Evolutionary conservation across 2,329 filamentous ascomycete genomes (phyloP), one percentile per base, ranked within the genome.

Genomic region (Akanthomyces lecanii): DNA sequence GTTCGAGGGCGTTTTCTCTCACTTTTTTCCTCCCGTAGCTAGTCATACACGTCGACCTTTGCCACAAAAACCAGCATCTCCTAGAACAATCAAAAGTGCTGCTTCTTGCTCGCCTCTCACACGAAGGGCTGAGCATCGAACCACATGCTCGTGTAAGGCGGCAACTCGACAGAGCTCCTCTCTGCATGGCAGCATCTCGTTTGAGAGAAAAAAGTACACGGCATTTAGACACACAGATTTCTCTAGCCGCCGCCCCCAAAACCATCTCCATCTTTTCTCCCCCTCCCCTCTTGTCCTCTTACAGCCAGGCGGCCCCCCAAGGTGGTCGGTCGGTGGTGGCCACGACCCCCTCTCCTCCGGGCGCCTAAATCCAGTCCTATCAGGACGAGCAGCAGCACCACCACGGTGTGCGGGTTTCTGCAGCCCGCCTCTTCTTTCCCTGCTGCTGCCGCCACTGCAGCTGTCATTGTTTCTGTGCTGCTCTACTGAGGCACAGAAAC

Each of bases 311-410:
- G 38, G n/a, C 38, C 48, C 18, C 33, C 50, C 18, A 14, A 28
- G 50, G 18, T 21, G 21, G 21, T 21, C 30, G 30, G 30, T 33
- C 30, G 2, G 7, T 23, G 51, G 51, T 53, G 53, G 25, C 55
- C 30, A 38, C 38, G n/a, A 21, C 23, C n/a, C n/a, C n/a, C 55
- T 12, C n/a, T 25, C 45, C 47, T 38, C 48, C n/a, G 25, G 58
- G 58, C 58, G 58, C 48, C 48, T 61, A 61, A 61, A 53, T 54
- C 38, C 58, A 61, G 58, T 54, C 58, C 58, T 61, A 61, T 61
- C 58, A 61, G 48, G 44, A 28, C 50, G 25, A 33, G 18, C 48
- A 33, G 28, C 57, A 50, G 33, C 56, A 21, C 36, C 56, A 59
- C 44, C 42, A 53, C 33, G 48, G 44, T n/a, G 48, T 16, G 38